Evolutionary conservation across 495 filamentous ascomycete species (phyloP).

Genomic region (Geoglossum glabrum): DNA sequence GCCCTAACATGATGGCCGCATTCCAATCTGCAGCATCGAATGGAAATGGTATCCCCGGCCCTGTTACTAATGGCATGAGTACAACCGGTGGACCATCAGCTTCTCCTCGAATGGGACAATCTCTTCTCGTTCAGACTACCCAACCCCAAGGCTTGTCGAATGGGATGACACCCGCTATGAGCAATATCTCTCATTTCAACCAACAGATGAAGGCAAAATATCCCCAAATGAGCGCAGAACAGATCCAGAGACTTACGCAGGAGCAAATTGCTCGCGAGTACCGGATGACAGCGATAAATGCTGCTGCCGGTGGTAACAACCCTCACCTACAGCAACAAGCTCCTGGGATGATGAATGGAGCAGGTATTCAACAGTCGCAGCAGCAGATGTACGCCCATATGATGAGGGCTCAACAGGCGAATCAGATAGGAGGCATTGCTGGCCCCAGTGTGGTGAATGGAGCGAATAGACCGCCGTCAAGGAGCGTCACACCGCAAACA

Average conservation of each 20-base stretch:
- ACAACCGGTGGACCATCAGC: conserved; percentile 27
- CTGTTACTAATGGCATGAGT: conserved; percentile 25
- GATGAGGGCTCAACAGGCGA: conserved; percentile 43
- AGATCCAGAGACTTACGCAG: conserved; percentile 37
- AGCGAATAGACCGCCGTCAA: not conserved
- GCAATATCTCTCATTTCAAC: conserved; percentile 22
- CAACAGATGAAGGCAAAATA: conserved; percentile 29
- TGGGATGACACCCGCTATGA: conserved; percentile 33
- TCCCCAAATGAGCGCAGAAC: conserved; percentile 35
- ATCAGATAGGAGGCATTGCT: not conserved
- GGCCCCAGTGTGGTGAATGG: conserved; percentile 3
- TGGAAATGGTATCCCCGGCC: conserved; percentile 25
- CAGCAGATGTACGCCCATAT: conserved; percentile 39
- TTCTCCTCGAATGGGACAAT: conserved; percentile 25
- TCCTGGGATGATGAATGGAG: conserved; percentile 18
- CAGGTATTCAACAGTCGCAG: conserved; percentile 23
- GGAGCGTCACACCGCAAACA: conserved; percentile 6
- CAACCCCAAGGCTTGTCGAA: conserved; percentile 31
- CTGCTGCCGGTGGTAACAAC: conserved; percentile 33
- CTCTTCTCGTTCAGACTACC: conserved; percentile 7
- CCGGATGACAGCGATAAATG: conserved; percentile 34
- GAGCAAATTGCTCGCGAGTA: conserved; percentile 33
- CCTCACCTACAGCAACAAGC: conserved; percentile 8
- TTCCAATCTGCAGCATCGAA: conserved; percentile 22
- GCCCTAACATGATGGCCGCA: conserved; percentile 30